Evolutionary conservation across 371 early-diverging fungal species (phyloP), one percentile per base, ranked within the genome.

Genomic region (Circinella minor): DNA sequence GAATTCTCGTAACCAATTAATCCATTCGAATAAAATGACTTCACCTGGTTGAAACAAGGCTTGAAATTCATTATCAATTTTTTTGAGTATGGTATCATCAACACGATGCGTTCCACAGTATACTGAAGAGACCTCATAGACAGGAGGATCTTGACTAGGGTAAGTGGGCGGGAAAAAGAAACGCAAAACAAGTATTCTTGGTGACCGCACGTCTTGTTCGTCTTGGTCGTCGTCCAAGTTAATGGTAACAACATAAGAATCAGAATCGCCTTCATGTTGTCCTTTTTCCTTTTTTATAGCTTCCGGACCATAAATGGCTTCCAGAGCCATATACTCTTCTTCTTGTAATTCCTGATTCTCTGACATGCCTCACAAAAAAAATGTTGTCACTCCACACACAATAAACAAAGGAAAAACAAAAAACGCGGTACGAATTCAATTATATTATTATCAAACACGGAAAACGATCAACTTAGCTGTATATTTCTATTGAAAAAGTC

Each of bases 21-120:
- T 80, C 95, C 95, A 95, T 51, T 88, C 81, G 77, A 89, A 95
- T 37, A 94, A 71, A 3, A 92, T 90, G 0, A 94, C 94, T 64
- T 93, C 86, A 1, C 86, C 85, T 1, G 86, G 85, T 27, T 86
- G 83, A 76, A 89, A 95, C 55, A 89, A 71, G 10, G 77, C 72
- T n/a, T 71, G 66, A 55, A 92, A 86, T 18, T 81, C 83, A n/a
- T 75, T 74, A 10, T 87, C 82, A 49, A 92, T 86, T 27, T 78
- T 82, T 13, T 85, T 74, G 17, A 77, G 59, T 69, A 82, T 82
- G 15, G 63, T 65, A 14, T 75, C 63, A 6, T 80, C 77, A 1
- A 88, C 76, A 17, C 86, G 85, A 13, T 81, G 72, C n/a, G 80
- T 70, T 8, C 92, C 90, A 69, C 88, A 91, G 57, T 88, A 88